Evolutionary conservation across 2,329 filamentous ascomycete species (phyloP).

Genomic region (Sporothrix phasma): DNA sequence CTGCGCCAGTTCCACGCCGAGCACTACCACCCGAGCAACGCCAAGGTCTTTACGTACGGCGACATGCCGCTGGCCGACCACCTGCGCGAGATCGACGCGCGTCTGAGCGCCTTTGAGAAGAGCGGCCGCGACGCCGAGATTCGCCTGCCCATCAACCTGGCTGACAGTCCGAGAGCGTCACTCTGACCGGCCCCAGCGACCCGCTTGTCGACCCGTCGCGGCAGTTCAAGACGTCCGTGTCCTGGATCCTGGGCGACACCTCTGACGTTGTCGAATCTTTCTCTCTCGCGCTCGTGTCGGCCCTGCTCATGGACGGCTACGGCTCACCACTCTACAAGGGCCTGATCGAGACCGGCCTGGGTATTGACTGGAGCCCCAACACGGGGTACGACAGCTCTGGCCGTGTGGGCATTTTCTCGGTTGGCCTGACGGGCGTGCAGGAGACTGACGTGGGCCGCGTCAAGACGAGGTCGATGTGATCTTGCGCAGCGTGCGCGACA

Average conservation of each 20-base stretch:
- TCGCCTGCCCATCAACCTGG: constrained; percentile 64
- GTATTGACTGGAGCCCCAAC: constrained; percentile 90
- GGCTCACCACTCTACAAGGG: constrained; percentile 86
- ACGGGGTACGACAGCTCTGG: constrained; percentile 79
- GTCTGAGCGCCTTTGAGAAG: constrained; percentile 62
- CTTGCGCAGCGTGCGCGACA: constrained; percentile 56
- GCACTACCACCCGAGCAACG: constrained; percentile 96
- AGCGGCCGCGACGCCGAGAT: constrained; percentile 58
- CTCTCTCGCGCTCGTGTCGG: constrained; percentile 70
- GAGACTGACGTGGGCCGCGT: constrained; percentile 69
- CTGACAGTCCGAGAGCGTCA: constrained; percentile 53
- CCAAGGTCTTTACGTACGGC: constrained; percentile 91
- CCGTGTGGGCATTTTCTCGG: constrained; percentile 72
- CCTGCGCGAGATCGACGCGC: constrained; percentile 64
- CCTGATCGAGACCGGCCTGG: constrained; percentile 79
- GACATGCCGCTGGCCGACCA: constrained; percentile 81
- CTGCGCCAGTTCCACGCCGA: constrained; percentile 78
- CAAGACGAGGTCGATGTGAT: constrained; percentile 65
- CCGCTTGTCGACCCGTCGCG: constrained; percentile 75
- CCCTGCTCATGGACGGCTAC: constrained; percentile 84
- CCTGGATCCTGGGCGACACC: constrained; percentile 82
- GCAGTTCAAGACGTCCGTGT: constrained; percentile 88
- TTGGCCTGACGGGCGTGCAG: constrained; percentile 83
- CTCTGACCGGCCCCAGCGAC: constrained; percentile 71
- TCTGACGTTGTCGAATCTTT: constrained; percentile 81